Evolutionary conservation across 768 basidiomycete species (phyloP).

Genomic region (Rhodotorula kratochvilovae): DNA sequence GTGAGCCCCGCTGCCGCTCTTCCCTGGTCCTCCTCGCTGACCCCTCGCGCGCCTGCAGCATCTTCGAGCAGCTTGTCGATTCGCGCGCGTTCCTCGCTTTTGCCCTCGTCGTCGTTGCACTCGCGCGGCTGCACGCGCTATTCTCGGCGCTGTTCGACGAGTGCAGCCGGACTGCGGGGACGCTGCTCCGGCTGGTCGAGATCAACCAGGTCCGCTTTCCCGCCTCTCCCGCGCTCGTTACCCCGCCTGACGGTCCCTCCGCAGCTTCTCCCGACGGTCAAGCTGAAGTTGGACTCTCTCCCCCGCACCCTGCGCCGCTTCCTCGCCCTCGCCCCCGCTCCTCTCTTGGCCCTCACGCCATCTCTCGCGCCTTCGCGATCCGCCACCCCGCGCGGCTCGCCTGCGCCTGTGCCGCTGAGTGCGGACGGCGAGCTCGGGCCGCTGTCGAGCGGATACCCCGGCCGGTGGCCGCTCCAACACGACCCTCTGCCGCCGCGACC

Average conservation of each 20-base stretch:
- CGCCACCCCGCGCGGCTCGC: background rate
- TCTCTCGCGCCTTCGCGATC: background rate
- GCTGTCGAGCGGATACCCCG: background rate
- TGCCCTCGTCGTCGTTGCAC: constrained; percentile 29
- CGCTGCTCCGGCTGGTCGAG: constrained; percentile 16
- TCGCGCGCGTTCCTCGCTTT: constrained; percentile 36
- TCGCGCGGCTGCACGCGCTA: constrained; percentile 27
- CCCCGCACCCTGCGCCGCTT: constrained; percentile 5
- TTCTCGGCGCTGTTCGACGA: constrained; percentile 18
- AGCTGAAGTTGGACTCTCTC: background rate
- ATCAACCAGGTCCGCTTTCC: constrained; percentile 14
- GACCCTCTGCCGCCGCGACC: background rate
- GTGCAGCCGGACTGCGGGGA: background rate
- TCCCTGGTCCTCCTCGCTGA: background rate
- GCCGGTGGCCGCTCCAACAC: too few species aligned
- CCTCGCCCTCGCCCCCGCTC: background rate
- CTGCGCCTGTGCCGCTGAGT: background rate
- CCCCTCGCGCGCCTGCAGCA: background rate
- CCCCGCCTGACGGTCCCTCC: too few species aligned
- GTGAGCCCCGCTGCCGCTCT: background rate
- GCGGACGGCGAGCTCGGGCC: background rate
- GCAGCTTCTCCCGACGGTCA: background rate
- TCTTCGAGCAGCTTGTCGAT: constrained; percentile 38
- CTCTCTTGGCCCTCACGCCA: background rate
- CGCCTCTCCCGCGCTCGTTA: background rate